Conservation (phyloP, 306 rosid genomes). For the Neltuma alba region DNA sequence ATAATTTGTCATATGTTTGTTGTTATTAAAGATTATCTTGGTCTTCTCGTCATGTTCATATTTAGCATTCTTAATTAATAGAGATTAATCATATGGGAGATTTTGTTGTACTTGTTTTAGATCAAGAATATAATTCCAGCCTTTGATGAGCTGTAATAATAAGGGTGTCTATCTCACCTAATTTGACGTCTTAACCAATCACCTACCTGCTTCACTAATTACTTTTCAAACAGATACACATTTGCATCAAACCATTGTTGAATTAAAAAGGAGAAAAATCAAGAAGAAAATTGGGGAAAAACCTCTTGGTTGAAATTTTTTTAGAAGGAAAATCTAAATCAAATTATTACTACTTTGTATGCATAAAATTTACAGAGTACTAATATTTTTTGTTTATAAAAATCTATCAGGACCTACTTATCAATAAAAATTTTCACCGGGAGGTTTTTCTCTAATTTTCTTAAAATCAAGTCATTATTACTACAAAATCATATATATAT, state of each 20-base stretch:
- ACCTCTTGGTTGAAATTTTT: too few relatives aligned
- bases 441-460: too few relatives aligned
- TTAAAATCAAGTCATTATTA: slow-evolving; percentile 3
- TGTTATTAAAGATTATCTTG: not conserved
- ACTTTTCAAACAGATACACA: not conserved
- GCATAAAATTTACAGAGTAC: too few relatives aligned
- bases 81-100: not conserved
- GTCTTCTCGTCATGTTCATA: not conserved
- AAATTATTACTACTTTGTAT: too few relatives aligned
- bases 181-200: slow-evolving; percentile 34
- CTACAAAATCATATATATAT: too few relatives aligned
- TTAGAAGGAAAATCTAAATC: too few relatives aligned
- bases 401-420: too few relatives aligned
- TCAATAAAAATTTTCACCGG: too few relatives aligned
- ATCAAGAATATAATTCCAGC: not conserved
- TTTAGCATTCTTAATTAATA: not conserved
- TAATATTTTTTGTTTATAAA: too few relatives aligned
- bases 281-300: too few relatives aligned
- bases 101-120: slow-evolving; percentile 1
- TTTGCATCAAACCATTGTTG: not conserved
- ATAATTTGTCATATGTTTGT: too few relatives aligned
- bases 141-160: not conserved
- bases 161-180: not conserved
- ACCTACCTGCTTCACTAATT: not conserved
- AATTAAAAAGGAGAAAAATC: not conserved